Evolutionary conservation across 768 basidiomycete genomes (phyloP).

Genomic region (Rhodotorula graminis): DNA sequence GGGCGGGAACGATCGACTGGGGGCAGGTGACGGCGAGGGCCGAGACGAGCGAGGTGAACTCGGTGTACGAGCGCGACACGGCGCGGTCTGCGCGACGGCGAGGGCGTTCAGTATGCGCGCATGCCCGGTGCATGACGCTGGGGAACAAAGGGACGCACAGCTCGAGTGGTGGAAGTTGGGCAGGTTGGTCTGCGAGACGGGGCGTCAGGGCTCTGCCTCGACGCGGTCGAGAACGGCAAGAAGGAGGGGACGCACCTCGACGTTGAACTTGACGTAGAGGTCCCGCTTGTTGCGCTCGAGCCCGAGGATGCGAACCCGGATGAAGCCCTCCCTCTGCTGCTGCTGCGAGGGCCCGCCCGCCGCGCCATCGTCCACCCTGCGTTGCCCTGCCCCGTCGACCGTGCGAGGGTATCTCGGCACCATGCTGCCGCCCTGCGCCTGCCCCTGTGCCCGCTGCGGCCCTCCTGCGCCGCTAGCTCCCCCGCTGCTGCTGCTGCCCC

Average conservation of each 20-base stretch:
- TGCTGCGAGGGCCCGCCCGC: background rate
- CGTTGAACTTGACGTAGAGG: slow-evolving; percentile 87
- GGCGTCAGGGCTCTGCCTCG: background rate
- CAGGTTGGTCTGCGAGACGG: slow-evolving; percentile 69
- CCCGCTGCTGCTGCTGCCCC: background rate
- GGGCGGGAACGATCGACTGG: slow-evolving; percentile 90
- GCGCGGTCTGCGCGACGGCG: slow-evolving; percentile 72
- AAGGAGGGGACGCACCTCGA: slow-evolving; percentile 60
- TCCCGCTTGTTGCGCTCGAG: slow-evolving; percentile 93
- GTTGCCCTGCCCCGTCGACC: background rate
- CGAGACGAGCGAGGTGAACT: slow-evolving; percentile 91
- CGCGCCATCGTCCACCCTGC: background rate
- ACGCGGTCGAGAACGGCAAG: background rate
- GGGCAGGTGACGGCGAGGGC: slow-evolving; percentile 83
- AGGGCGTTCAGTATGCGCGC: too few relatives aligned
- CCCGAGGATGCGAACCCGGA: slow-evolving; percentile 81
- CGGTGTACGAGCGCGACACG: slow-evolving; percentile 87
- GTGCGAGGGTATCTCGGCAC: background rate
- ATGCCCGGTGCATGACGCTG: too few relatives aligned
- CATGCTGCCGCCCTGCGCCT: background rate
- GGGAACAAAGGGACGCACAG: too few relatives aligned
- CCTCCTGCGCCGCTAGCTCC: background rate
- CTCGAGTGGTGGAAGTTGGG: slow-evolving; percentile 58
- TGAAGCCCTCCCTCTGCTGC: slow-evolving; percentile 62
- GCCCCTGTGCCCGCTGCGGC: background rate